Conservation (phyloP, 495 filamentous ascomycete species). For the Penicillium argentinense region DNA sequence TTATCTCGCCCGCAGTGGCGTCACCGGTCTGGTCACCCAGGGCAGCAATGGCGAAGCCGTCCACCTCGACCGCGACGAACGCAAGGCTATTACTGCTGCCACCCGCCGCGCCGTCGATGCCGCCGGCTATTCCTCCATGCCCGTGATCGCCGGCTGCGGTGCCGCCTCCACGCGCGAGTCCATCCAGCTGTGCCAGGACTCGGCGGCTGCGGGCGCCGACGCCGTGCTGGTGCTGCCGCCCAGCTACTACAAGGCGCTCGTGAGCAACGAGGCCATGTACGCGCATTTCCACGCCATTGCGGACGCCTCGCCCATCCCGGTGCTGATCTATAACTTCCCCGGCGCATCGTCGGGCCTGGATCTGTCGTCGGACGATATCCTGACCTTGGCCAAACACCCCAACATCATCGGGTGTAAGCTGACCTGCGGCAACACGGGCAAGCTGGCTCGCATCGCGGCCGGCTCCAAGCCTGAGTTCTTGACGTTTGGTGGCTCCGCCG, state of each 20-base stretch:
- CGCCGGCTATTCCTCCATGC: constrained; percentile 64
- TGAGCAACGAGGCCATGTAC: constrained; percentile 55
- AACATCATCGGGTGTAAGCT: constrained; percentile 92
- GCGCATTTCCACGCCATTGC: constrained; percentile 79
- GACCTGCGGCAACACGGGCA: constrained; percentile 93
- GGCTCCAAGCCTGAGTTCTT: constrained; percentile 65
- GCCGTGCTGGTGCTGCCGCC: constrained; percentile 85
- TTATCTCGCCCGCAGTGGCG: constrained; percentile 77
- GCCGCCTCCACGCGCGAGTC: constrained; percentile 85
- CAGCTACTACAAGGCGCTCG: constrained; percentile 74
- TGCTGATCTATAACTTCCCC: constrained; percentile 94
- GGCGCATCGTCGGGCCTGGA: constrained; percentile 79
- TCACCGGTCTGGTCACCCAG: constrained; percentile 79
- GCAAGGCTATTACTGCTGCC: constrained; percentile 65
- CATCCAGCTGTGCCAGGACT: constrained; percentile 75
- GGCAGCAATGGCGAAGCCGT: constrained; percentile 91
- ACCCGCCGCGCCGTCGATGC: constrained; percentile 75
- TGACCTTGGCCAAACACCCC: constrained; percentile 69
- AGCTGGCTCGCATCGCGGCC: constrained; percentile 76
- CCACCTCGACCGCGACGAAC: constrained; percentile 70
- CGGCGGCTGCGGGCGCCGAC: constrained; percentile 72
- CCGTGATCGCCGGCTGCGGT: constrained; percentile 82
- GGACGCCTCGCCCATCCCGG: constrained; percentile 76
- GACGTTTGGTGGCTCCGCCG: constrained; percentile 83
- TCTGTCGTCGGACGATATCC: constrained; percentile 77